phyloP scores from a whole-genome alignment of 345 rosid genomes.

The Lenwebbia sp. region DNA sequence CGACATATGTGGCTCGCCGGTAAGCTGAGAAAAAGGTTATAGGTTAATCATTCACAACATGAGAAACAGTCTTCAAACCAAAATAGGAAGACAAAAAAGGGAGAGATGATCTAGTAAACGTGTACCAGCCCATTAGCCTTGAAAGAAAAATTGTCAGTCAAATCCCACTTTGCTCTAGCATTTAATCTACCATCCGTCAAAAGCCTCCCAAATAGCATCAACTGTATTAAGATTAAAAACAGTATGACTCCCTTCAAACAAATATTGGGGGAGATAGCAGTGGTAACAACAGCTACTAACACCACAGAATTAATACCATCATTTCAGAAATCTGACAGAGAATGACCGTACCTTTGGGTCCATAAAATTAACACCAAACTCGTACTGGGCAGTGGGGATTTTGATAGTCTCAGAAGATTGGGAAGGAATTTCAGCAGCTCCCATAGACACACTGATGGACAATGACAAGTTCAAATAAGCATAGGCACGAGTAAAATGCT shows the following conservation, averaged over 20 bases:
- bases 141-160: slow-evolving; percentile 61
- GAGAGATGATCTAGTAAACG: neutral
- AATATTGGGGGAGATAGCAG: neutral
- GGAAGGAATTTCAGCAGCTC: slow-evolving; percentile 86
- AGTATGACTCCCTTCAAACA: neutral
- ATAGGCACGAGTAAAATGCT: neutral
- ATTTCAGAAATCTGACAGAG: neutral
- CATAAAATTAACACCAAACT: slow-evolving; percentile 84
- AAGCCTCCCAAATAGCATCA: slow-evolving; percentile 90
- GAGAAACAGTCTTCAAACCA: neutral
- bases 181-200: slow-evolving; percentile 82
- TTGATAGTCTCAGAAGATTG: slow-evolving; percentile 78
- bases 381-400: slow-evolving; percentile 83
- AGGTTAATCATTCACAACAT: neutral
- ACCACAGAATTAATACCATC: neutral
- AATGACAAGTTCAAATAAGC: neutral
- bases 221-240: slow-evolving; percentile 22
- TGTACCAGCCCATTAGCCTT: slow-evolving; percentile 86
- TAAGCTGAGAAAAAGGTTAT: slow-evolving; percentile 43
- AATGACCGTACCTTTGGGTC: slow-evolving; percentile 53
- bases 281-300: neutral
- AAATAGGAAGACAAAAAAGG: neutral
- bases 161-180: slow-evolving; percentile 85
- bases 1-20: slow-evolving; percentile 78
- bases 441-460: slow-evolving; percentile 70